Conservation (phyloP, 306 rosid species). For the Leucaena leucocephala region DNA sequence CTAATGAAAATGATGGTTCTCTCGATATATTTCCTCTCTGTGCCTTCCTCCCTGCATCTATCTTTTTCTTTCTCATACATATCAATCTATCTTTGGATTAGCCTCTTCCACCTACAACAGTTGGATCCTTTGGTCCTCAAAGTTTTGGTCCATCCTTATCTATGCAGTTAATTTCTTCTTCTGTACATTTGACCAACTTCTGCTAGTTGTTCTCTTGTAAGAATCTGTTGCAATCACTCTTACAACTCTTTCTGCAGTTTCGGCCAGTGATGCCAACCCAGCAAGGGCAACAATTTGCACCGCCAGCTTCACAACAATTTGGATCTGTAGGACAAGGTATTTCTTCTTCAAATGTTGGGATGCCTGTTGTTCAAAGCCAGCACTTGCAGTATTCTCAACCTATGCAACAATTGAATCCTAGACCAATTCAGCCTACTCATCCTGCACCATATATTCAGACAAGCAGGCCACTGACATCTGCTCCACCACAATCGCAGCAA, state of each 20-base stretch:
- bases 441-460: conserved; percentile 69
- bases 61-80: not conserved
- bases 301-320: conserved; percentile 70
- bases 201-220: conserved; percentile 15
- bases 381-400: conserved; percentile 80
- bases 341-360: conserved; percentile 66
- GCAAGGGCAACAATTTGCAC: conserved; percentile 73
- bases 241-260: conserved; percentile 56
- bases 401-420: conserved; percentile 73
- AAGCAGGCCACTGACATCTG: conserved; percentile 67
- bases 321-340: conserved; percentile 72
- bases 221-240: conserved; percentile 32
- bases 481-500: conserved; percentile 73
- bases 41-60: not conserved
- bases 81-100: conserved; percentile 14
- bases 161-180: conserved; percentile 34
- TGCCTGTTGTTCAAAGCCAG: conserved; percentile 70
- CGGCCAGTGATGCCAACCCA: conserved; percentile 76
- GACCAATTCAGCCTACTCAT: conserved; percentile 76
- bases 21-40: not conserved
- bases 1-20: conserved; percentile 14
- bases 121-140: conserved; percentile 49
- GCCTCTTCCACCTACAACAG: conserved; percentile 42
- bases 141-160: conserved; percentile 43
- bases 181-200: not conserved